Evolutionary conservation across 2,329 filamentous ascomycete species (phyloP), one percentile per base, ranked within the genome.

Genomic region (Ophioceras dolichostomum): DNA sequence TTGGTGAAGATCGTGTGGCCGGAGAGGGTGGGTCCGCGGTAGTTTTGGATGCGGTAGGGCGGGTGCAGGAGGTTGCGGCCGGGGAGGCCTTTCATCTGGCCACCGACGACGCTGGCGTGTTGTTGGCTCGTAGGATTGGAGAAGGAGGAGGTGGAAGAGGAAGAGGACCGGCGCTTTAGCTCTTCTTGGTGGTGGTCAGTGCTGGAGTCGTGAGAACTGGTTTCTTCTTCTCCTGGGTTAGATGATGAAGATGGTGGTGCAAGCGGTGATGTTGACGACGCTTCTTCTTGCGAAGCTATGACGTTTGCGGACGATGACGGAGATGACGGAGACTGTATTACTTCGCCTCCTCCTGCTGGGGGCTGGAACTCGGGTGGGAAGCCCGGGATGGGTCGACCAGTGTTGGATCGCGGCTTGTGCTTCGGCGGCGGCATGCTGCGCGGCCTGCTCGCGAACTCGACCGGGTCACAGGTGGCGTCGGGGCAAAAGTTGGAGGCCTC

Each of bases 1-100:
- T 91, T 86, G 0, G 83, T 83, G 41, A 74, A 77, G 19, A 88
- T 68, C 1, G 83, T 82, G 47, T 84, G 76, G 2, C 79, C 76
- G 13, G 74, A 78, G 17, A 89, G 66, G 48, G 84, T 81, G n/a
- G n/a, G n/a, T 13, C 80, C 82, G 31, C 82, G 69, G 29, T 76
- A 71, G 52, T 88, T 73, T 53, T 87, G 77, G 50, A 89, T 79
- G 5, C 76, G 72, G 49, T 89, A 91, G 3, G 83, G 80, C 17
- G 84, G 84, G 47, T 78, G 68, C 48, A 86, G 75, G 39, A 89
- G 58, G 47, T 87, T 70, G 16, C 83, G 70, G 10, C 64, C 61
- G 2, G 76, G 68, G 2, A 83, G 62, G 13, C 80, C 80, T 20
- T 68, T 56, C 45, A 61, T 61, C 49, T 71, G 43, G 24, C 64